These are phyloP conservation scores for Tubosaeta brunneosetosa DNA, from an alignment of 768 basidiomycete genomes.

Conservation along the genomic window DNA sequence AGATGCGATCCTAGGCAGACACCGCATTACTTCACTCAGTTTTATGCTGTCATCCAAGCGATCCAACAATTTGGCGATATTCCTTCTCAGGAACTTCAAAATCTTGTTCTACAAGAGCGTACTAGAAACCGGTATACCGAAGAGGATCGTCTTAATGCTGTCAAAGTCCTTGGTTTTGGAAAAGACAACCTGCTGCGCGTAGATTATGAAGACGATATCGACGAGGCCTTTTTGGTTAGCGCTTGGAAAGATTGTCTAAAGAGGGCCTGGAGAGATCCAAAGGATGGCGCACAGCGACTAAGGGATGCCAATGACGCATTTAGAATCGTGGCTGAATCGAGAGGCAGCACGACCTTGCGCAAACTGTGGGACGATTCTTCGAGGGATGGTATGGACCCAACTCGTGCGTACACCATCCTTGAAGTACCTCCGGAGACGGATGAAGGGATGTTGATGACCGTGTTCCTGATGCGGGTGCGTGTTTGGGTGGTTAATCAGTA, in stretches of 20 bases:
- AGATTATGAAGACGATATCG: constrained; percentile 67
- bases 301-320: constrained; percentile 64
- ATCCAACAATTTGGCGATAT: constrained; percentile 49
- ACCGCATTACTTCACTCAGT: constrained; percentile 55
- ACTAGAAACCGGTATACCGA: constrained; percentile 59
- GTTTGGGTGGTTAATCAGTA: not conserved
- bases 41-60: constrained; percentile 47
- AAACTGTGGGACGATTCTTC: constrained; percentile 52
- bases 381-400: constrained; percentile 58
- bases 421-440: constrained; percentile 69
- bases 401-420: constrained; percentile 65
- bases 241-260: constrained; percentile 61
- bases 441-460: constrained; percentile 71
- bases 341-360: constrained; percentile 48
- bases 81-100: constrained; percentile 45
- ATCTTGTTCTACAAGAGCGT: constrained; percentile 56
- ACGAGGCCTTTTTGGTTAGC: constrained; percentile 62
- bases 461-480: constrained; percentile 66
- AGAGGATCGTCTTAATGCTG: constrained; percentile 49
- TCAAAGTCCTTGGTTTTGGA: constrained; percentile 62
- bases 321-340: constrained; percentile 59
- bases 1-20: constrained; percentile 73
- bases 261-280: constrained; percentile 49
- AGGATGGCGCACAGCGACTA: constrained; percentile 43
- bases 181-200: constrained; percentile 51